Evolutionary conservation across 352 stramenopile genomes (phyloP).

Genomic region (Globisporangium paddicum): DNA sequence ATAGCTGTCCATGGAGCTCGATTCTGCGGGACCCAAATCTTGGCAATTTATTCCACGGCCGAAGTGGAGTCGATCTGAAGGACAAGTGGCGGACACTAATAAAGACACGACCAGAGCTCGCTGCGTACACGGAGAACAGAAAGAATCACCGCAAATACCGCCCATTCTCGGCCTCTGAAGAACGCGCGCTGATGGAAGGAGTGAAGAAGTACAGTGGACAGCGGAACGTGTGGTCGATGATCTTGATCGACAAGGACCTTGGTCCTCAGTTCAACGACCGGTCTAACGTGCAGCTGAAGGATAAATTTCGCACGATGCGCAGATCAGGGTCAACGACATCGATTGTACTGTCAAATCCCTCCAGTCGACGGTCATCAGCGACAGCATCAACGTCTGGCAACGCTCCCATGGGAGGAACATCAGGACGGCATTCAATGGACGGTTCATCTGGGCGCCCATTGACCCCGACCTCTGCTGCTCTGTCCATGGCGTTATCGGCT

Average conservation of each 20-base stretch:
- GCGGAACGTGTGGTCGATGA: slow-evolving; percentile 80
- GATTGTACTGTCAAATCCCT: slow-evolving; percentile 33
- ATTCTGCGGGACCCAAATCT: slow-evolving; percentile 73
- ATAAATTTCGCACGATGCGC: slow-evolving; percentile 83
- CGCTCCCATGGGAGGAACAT: background rate
- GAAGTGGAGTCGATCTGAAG: slow-evolving; percentile 76
- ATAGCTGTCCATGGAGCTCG: slow-evolving; percentile 81
- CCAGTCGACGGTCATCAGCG: slow-evolving; percentile 35
- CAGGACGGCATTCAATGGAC: slow-evolving; percentile 9
- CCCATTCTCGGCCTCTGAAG: slow-evolving; percentile 70
- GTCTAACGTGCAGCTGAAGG: slow-evolving; percentile 81
- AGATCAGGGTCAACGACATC: slow-evolving; percentile 42
- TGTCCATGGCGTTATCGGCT: slow-evolving; percentile 27
- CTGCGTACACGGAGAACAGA: slow-evolving; percentile 78
- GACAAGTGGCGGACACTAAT: slow-evolving; percentile 84
- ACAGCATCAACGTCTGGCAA: slow-evolving; percentile 14
- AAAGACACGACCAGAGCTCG: slow-evolving; percentile 71
- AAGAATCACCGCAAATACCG: slow-evolving; percentile 86
- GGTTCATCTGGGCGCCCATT: slow-evolving; percentile 13
- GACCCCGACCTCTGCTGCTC: slow-evolving; percentile 27
- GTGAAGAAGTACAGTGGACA: slow-evolving; percentile 85
- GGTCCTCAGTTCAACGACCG: slow-evolving; percentile 77
- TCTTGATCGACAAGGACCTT: slow-evolving; percentile 76
- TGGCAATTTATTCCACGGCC: slow-evolving; percentile 70
- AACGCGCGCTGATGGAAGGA: slow-evolving; percentile 80